phyloP scores from a whole-genome alignment of 2,329 filamentous ascomycete species.

The Colletotrichum lentis region DNA sequence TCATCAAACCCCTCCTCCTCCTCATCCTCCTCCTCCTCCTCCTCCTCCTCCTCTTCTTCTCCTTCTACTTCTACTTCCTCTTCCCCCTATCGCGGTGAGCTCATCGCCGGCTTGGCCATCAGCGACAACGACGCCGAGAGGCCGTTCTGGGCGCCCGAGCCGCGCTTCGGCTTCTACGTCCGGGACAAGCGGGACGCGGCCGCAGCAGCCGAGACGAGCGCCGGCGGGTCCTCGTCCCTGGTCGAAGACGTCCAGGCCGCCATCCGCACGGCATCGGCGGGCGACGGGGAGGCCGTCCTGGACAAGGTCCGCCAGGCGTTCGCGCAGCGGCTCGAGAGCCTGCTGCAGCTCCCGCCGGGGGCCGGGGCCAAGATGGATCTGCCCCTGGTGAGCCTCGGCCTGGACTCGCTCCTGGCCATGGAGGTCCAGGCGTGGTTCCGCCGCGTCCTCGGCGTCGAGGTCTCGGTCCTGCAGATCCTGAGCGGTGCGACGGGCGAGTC shows the following conservation, averaged over 20 bases:
- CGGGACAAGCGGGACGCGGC: not conserved
- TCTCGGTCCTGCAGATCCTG: constrained; percentile 1
- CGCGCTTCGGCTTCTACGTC: constrained; percentile 13
- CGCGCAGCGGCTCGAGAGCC: constrained; percentile 8
- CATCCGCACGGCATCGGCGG: not conserved
- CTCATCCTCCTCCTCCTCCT: no score
- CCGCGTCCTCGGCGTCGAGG: constrained; percentile 8
- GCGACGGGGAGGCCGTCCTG: constrained; percentile 3
- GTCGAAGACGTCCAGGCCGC: not conserved
- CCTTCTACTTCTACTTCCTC: constrained; percentile 11
- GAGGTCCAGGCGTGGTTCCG: constrained; percentile 14
- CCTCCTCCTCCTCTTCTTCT: no score
- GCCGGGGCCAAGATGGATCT: constrained; percentile 11
- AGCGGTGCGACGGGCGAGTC: constrained; percentile 5
- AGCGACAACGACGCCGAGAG: constrained; percentile 13
- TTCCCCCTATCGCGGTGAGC: constrained; percentile 37
- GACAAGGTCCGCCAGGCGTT: constrained; percentile 1
- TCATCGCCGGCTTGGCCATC: constrained; percentile 40
- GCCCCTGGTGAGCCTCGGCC: not conserved
- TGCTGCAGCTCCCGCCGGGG: constrained; percentile 4
- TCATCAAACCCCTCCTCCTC: no score
- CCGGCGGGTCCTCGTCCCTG: not conserved
- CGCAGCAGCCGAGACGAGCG: not conserved
- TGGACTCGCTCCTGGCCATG: constrained; percentile 12
- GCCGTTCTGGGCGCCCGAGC: constrained; percentile 18